Evolutionary conservation across 75 land plant genomes (phyloP), one percentile per base, ranked within the genome.

Genomic region (Adiantum capillusveneris): DNA sequence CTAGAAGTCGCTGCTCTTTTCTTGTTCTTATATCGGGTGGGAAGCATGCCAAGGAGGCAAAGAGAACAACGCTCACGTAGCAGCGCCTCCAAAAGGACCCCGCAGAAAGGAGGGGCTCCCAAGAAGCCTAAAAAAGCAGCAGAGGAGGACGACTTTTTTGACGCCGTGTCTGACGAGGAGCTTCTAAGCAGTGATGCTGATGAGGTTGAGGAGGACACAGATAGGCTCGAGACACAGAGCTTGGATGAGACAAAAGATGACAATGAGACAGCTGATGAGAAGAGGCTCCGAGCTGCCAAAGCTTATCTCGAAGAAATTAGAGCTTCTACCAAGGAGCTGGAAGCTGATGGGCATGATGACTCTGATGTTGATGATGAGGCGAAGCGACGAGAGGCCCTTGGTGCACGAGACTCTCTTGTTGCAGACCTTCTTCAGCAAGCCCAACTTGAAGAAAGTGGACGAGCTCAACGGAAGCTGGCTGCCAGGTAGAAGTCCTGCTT

Each of bases 401-500:
- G 53, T 77, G 78, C 0, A 72, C 62, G 81, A 36, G 90, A 85
- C 65, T 72, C 84, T 11, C 60, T 70, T 37, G 86, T 86, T 11
- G 84, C 90, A 26, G 69, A 80, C 61, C 61, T 78, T 58, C 59
- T 89, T 65, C 79, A 82, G 72, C 86, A 81, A 55, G 78, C 81
- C 45, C 90, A 86, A 68, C 79, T 86, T 0, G 87, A 83, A 53
- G 87, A 83, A 56, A 78, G 81, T 29, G 90, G 95, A 0, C 61
- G 90, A 1, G 60, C 69, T 1, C 81, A 82, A 57, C 70, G 84
- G 24, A 51, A 53, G 42, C 57, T 89, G 25, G 87, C 90, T 21
- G 71, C 86, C 28, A 85, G 86, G 94, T 88, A 66, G 30, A 14
- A n/a, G n/a, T n/a, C n/a, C n/a, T n/a, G n/a, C n/a, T n/a, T n/a